Evolutionary conservation across 305 asterid species (phyloP).

Genomic region (Ilex paraguariensis): DNA sequence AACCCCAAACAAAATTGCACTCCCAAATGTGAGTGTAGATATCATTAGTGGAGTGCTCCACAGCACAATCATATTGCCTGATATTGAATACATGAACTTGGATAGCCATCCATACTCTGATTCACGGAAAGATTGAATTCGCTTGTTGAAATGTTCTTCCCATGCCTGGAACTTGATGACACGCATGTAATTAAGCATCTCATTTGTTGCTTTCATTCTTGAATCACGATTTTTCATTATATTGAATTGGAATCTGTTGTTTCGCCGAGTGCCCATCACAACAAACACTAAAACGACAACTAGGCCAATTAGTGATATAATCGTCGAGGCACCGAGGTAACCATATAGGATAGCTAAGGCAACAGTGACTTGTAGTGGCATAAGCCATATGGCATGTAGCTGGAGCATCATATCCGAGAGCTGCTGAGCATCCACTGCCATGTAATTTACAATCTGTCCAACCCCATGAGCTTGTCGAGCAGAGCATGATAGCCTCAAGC

Average conservation of each 20-base stretch:
- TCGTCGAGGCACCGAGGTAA: slow-evolving; percentile 49
- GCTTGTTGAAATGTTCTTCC: slow-evolving; percentile 84
- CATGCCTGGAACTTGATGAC: slow-evolving; percentile 97
- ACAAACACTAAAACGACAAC: slow-evolving; percentile 42
- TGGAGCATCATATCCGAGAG: slow-evolving; percentile 93
- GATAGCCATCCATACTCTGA: slow-evolving; percentile 67
- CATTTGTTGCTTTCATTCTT: slow-evolving; percentile 88
- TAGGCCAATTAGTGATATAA: slow-evolving; percentile 52
- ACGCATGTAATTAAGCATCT: slow-evolving; percentile 90
- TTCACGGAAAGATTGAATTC: slow-evolving; percentile 68
- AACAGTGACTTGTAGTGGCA: slow-evolving; percentile 69
- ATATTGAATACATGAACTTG: slow-evolving; percentile 57
- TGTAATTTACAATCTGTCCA: slow-evolving; percentile 91
- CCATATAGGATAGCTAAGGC: slow-evolving; percentile 60
- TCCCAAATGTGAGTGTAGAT: slow-evolving; percentile 66
- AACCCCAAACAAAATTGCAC: slow-evolving; percentile 54
- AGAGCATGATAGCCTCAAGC: slow-evolving; percentile 69
- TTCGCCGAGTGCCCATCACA: slow-evolving; percentile 45
- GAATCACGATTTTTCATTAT: slow-evolving; percentile 80
- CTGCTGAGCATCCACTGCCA: slow-evolving; percentile 98
- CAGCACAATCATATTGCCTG: slow-evolving; percentile 58
- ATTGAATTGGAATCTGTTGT: slow-evolving; percentile 62
- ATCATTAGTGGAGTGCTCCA: slow-evolving; percentile 80
- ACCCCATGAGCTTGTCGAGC: slow-evolving; percentile 88
- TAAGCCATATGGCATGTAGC: slow-evolving; percentile 73